A percentile compares a stretch with the other conserved stretches of the same genome.
phyloP scores from a whole-genome alignment of 1,284 basidiomycete genomes.

The Neonothopanus nambi region DNA sequence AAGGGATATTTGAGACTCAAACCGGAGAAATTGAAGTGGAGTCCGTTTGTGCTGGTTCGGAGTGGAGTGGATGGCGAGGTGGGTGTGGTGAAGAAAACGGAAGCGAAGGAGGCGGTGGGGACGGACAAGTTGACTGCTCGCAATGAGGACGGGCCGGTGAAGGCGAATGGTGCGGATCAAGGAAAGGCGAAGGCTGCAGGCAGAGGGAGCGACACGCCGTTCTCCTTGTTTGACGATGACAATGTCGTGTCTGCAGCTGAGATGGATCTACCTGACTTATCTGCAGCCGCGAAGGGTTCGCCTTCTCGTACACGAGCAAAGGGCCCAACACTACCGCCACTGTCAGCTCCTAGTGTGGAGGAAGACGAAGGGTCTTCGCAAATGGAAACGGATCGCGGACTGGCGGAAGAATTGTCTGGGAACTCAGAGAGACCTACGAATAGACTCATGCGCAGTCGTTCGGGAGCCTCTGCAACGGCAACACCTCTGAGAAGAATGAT shows the following conservation, averaged over 20 bases:
- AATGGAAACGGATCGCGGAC: too few relatives aligned
- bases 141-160: constrained; percentile 20
- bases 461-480: too few relatives aligned
- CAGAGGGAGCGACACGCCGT: constrained; percentile 4
- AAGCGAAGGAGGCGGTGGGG: constrained; percentile 31
- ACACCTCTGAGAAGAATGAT: too few relatives aligned
- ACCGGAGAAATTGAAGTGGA: constrained; percentile 92
- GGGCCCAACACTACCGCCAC: too few relatives aligned
- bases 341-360: too few relatives aligned
- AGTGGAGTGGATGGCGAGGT: background rate
- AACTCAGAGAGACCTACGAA: too few relatives aligned
- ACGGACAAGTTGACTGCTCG: constrained; percentile 18
- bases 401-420: too few relatives aligned
- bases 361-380: too few relatives aligned
- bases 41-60: constrained; percentile 75
- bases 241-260: constrained; percentile 15
- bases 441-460: too few relatives aligned
- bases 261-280: constrained; percentile 5
- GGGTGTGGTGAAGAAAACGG: constrained; percentile 38
- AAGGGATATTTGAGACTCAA: constrained; percentile 84
- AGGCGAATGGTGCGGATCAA: constrained; percentile 22
- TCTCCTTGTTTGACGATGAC: constrained; percentile 18
- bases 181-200: constrained; percentile 12
- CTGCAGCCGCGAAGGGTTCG: background rate
- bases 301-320: too few relatives aligned